Evolutionary conservation across 306 rosid species (phyloP), one percentile per base, ranked within the genome.

Genomic region (Ormosia emarginata): DNA sequence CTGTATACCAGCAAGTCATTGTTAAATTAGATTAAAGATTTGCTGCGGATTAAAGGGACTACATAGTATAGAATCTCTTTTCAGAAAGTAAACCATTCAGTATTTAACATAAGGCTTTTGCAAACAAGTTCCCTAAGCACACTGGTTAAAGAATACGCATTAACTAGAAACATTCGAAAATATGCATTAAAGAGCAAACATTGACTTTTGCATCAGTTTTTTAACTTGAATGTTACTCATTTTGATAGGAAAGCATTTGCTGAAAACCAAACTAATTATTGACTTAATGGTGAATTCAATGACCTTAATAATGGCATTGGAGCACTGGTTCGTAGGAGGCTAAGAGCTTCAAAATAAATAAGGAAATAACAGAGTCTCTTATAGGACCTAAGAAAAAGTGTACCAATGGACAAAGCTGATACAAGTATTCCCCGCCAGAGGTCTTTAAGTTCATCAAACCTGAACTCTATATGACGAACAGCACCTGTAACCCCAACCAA

Each of bases 361-460:
- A 63, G 52, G 49, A 77, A 65, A 75, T 67, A 53, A 67, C 47
- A 64, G 68, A 59, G 71, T 68, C 18, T 66, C 24, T 37, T 33
- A 67, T 76, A 59, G 77, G 84, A 58, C 36, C 77, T 24, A 78
- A 80, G 75, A 73, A 80, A 87, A 88, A 75, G 80, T 15, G 43
- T 92, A 96, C 98, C 99, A 43, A 96, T 86, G 77, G 96, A 84
- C 74, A 67, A 76, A 55, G 92, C 86, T 49, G 97, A 89, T 67
- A 92, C 86, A 71, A 93, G 88, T 86, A 95, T 89, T 85, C 99
- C 99, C 66, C 89, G 90, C 98, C 98, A 93, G 56, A 95, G 94
- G 81, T 95, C 97, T 85, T 84, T 93, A 73, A 93, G 92, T 83
- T 95, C 99, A 58, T 95, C 98, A 80, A 95, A 95, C 85, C 98